Conservation (phyloP, 208 protist species). For the Crithidia acanthocephali region DNA sequence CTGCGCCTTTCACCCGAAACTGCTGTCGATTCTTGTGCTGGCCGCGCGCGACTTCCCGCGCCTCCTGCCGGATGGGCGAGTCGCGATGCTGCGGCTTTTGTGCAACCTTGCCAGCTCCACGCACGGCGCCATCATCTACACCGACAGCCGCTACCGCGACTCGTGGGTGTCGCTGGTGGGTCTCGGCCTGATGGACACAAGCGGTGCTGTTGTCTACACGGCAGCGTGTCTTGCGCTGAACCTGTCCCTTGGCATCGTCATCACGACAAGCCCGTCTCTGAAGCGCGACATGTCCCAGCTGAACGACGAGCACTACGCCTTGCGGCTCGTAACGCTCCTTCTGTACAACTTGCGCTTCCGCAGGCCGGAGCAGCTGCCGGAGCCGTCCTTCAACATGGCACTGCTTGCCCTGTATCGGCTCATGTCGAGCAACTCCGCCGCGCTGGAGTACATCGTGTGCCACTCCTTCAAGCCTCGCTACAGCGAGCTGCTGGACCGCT, state of each 20-base stretch:
- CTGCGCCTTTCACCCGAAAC: constrained; percentile 48
- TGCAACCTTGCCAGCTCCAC: constrained; percentile 67
- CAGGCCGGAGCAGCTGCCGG: constrained; percentile 38
- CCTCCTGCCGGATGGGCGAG: constrained; percentile 56
- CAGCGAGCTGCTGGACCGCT: constrained; percentile 40
- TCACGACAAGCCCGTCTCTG: constrained; percentile 37
- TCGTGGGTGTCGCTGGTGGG: constrained; percentile 72
- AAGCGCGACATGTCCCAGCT: constrained; percentile 30
- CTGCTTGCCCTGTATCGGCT: constrained; percentile 67
- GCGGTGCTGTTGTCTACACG: constrained; percentile 65
- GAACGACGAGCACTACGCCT: constrained; percentile 29
- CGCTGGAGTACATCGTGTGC: constrained; percentile 35
- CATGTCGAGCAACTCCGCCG: constrained; percentile 42
- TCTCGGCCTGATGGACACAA: constrained; percentile 58
- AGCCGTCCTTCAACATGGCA: constrained; percentile 79
- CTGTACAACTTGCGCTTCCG: constrained; percentile 61
- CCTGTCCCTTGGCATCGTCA: constrained; percentile 53
- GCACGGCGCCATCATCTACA: constrained; percentile 62
- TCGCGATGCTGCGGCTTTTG: constrained; percentile 70
- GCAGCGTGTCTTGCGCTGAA: constrained; percentile 77
- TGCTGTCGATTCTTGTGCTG: constrained; percentile 54
- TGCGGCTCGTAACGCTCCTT: constrained; percentile 58
- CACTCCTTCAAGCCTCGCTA: constrained; percentile 54
- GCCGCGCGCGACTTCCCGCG: constrained; percentile 57
- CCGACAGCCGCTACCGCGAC: constrained; percentile 38